Evolutionary conservation across 306 rosid genomes (phyloP), one percentile per base, ranked within the genome.

Genomic region (Pyrus pyrifolia): DNA sequence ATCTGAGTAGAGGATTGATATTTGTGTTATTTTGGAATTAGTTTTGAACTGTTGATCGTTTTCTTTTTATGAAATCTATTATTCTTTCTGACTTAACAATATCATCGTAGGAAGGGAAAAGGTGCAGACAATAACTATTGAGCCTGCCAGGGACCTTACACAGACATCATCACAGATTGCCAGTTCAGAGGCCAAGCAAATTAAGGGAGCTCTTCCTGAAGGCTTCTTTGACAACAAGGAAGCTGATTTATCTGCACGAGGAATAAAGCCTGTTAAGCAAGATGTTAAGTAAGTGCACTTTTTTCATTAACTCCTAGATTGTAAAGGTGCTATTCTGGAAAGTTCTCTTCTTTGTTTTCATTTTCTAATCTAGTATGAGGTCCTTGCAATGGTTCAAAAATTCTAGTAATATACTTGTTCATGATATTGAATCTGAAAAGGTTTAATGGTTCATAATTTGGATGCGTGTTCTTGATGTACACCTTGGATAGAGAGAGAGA

Each of bases 221-320:
- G 99, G 99, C 68, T 95, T 95, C 85, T 95, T 92, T 86, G 99
- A 95, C 78, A 90, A 89, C 79, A 95, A 95, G 88, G 99, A 95
- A 42, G 99, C 97, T 51, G 99, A 95, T 79, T 76, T 92, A 81
- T 90, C 84, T 60, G 99, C 98, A 51, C 89, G 95, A 52, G 99
- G 99, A 82, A 89, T 92, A 70, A 95, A 91, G 85, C 92, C 44
- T 57, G 91, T 89, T 59, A 95, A 95, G 87, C 97, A 88, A 67
- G 96, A 95, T 83, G 91, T 91, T 86, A 95, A 95, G 99, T 95
- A 87, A 75, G 93, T 88, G 27, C 17, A 25, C 23, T 3, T 23
- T 40, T 23, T 33, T 79, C 66, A 70, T 70, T n/a, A 49, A 80
- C 76, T 76, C 29, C 78, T 67, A 31, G 70, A 51, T 76, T 22